Conservation (phyloP, 352 stramenopile species). For the Phytophthora sp. region DNA sequence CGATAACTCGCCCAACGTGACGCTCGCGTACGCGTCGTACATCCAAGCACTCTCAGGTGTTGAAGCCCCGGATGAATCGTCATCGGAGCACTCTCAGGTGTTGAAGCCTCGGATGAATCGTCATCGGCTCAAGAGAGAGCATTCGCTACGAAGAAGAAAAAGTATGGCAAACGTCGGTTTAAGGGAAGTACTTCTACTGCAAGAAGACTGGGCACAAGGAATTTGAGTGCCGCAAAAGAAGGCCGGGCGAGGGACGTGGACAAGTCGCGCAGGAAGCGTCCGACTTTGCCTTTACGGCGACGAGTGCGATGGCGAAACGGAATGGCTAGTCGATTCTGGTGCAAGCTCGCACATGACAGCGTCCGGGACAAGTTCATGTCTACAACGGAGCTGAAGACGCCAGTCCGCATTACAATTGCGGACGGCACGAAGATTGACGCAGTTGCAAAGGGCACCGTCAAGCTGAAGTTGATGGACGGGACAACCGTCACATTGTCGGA, state of each 20-base stretch:
- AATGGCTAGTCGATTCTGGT: background rate
- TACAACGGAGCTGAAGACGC: too few species aligned
- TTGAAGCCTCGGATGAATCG: too few species aligned
- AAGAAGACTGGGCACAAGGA: constrained; percentile 6
- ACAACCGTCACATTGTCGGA: too few species aligned
- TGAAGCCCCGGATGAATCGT: background rate
- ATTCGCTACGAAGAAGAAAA: too few species aligned
- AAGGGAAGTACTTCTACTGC: constrained; percentile 17
- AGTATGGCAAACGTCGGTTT: too few species aligned
- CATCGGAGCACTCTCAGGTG: too few species aligned
- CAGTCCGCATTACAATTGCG: too few species aligned
- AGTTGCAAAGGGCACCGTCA: too few species aligned
- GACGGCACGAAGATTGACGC: too few species aligned
- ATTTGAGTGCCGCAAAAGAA: constrained; percentile 12
- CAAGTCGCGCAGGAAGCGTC: background rate
- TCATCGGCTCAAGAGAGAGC: too few species aligned
- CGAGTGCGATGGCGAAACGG: background rate
- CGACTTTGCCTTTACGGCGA: background rate
- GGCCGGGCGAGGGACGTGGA: background rate
- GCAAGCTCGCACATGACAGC: background rate
- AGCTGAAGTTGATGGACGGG: too few species aligned
- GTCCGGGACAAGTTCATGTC: too few species aligned
- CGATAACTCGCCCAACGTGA: constrained; percentile 12
- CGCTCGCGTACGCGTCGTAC: background rate
- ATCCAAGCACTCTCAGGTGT: background rate